Evolutionary conservation across 2,329 filamentous ascomycete species (phyloP), one percentile per base, ranked within the genome.

Genomic region (Pestalotiopsis sp.): DNA sequence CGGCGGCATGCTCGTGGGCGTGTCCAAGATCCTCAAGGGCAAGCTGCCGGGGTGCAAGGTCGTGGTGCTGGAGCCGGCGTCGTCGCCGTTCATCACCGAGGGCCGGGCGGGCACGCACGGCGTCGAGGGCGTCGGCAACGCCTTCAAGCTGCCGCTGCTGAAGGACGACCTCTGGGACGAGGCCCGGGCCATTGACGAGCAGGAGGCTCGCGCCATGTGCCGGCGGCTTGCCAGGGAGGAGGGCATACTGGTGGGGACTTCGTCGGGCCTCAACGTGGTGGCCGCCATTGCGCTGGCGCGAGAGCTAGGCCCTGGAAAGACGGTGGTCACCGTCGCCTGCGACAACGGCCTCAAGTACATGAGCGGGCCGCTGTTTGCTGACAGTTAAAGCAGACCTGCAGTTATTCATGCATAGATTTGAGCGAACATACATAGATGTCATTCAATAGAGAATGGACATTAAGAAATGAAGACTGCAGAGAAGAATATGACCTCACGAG

Each of bases 321-420:
- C 61, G n/a, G 61, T 64, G 11, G 61, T 49, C 4, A 64, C 61
- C 1, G 61, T 64, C 17, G 61, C 61, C n/a, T 64, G 61, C 20
- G 61, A 64, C 23, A 64, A 38, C 11, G 61, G 61, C 13, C 36
- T 64, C 36, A 64, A 64, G 39, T 64, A 64, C 41, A 64, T 64
- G 61, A 64, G 38, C 25, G 38, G 38, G 38, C 38, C 61, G 14
- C 13, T 64, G 25, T 64, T 64, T n/a, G 20, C 38, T 9, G 20
- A 64, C 57, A 52, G 45, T 20, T 52, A 1, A 52, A 11, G n/a
- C 3, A 20, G 3, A n/a, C 2, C 17, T 52, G 17, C 12, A 14
- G 17, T 45, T 17, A 13, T 9, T 36, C 6, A 36, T 36, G 31
- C 41, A n/a, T n/a, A 52, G n/a, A 52, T 9, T n/a, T n/a, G 6